These are phyloP conservation scores for Cadophora malorum DNA, from an alignment of 2,329 filamentous ascomycete species.

Conservation along the genomic window DNA sequence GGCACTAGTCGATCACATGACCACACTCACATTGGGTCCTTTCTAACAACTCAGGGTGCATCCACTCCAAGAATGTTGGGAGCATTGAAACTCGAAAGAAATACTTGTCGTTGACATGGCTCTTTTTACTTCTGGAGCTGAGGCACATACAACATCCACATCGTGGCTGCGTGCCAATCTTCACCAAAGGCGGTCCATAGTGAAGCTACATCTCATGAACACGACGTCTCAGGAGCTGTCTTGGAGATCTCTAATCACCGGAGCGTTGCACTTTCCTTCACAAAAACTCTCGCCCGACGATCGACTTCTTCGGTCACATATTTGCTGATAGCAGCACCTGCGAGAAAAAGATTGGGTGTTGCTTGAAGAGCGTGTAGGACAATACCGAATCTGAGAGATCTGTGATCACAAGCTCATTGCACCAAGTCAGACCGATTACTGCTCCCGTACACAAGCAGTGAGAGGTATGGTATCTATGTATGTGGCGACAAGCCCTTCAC, in stretches of 20 bases:
- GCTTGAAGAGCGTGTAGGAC: conserved; percentile 20
- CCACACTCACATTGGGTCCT: neutral
- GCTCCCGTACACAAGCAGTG: neutral
- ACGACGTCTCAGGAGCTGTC: neutral
- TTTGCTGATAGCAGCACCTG: conserved; percentile 13
- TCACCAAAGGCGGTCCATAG: neutral
- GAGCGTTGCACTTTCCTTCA: neutral
- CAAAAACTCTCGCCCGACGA: conserved; percentile 15
- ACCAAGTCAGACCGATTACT: conserved; percentile 15
- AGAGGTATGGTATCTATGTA: neutral
- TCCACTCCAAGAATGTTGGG: no score
- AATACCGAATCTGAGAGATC: conserved; percentile 20
- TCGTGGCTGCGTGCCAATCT: conserved; percentile 7
- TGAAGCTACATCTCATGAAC: neutral
- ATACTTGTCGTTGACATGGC: neutral
- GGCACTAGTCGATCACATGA: conserved; percentile 11
- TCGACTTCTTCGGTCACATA: conserved; percentile 21
- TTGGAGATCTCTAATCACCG: neutral
- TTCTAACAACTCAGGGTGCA: no score
- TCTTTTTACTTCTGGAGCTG: no score
- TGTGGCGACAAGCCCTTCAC: neutral
- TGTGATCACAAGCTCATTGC: conserved; percentile 18
- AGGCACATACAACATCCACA: no score
- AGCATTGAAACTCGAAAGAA: no score
- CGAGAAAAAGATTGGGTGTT: conserved; percentile 21